Percentiles rank a stretch among this genome's conserved stretches.
These are phyloP conservation scores for Penicillium goetzii DNA, from an alignment of 495 filamentous ascomycete genomes.

Conservation along the genomic window DNA sequence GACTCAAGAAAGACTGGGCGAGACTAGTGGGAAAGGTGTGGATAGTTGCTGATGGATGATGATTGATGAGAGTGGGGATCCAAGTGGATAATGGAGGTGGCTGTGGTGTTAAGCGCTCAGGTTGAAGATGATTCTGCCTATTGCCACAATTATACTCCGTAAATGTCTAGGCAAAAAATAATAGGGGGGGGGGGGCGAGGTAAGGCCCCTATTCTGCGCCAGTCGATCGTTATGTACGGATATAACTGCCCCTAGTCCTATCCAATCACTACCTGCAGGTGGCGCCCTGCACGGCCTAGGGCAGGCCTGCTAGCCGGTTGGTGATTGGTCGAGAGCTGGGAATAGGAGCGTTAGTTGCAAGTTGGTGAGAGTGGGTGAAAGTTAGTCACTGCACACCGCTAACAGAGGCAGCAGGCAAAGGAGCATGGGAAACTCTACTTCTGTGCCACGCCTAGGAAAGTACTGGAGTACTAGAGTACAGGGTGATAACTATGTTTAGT, in stretches of 20 bases:
- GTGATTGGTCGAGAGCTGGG: constrained; percentile 16
- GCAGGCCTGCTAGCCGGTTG: neutral
- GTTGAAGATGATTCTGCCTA: neutral
- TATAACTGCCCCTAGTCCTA: constrained; percentile 1
- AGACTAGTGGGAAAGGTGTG: constrained; percentile 1
- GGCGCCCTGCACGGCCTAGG: constrained; percentile 23
- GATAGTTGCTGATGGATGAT: neutral
- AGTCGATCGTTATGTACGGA: constrained; percentile 20
- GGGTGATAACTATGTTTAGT: neutral
- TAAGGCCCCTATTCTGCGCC: neutral
- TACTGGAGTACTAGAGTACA: neutral
- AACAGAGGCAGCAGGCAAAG: neutral
- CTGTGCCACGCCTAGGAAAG: too few relatives aligned
- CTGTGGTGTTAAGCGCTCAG: constrained; percentile 1
- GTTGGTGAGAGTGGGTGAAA: neutral
- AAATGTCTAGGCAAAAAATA: constrained; percentile 2
- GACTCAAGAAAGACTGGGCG: neutral
- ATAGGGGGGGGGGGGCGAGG: neutral
- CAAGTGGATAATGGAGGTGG: too few relatives aligned
- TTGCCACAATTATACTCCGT: constrained; percentile 13
- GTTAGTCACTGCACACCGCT: constrained; percentile 12
- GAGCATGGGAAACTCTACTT: neutral
- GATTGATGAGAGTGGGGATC: too few relatives aligned
- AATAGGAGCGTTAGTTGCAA: neutral
- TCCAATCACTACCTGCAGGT: constrained; percentile 24